Evolutionary conservation across 148 eudicot species (phyloP), one percentile per base, ranked within the genome.

Genomic region (Vaccinium vitisidaea): DNA sequence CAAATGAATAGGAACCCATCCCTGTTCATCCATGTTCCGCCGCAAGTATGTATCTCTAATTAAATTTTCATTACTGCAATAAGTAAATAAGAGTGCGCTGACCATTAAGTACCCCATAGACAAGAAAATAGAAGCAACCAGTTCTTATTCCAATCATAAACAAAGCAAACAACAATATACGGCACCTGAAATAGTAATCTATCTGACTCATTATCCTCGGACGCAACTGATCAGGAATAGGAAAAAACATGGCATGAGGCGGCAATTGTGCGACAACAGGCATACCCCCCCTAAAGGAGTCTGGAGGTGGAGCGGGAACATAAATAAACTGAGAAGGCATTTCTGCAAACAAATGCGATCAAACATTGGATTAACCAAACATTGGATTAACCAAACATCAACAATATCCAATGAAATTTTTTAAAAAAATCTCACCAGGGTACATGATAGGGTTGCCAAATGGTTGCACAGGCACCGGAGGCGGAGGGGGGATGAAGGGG

Each of bases 171-270:
- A 54, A 13, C 55, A 65, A 25, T 6, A 76, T 18, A 56, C 74
- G 32, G 77, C 87, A 94, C 98, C 99, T 96, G 90, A 96, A 96
- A 87, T 96, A 96, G 70, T 94, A 96, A 65, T 96, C 92, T 58
- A 96, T 92, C 86, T 96, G 99, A 63, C 67, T 93, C 83, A 92
- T 79, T 83, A 96, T 91, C 83, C 85, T 92, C 70, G 84, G 58
- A 79, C 82, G 84, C 88, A 94, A 85, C 80, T 90, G 91, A 89
- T 93, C 98, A 4, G 69, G 87, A 8, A 85, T 65, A 32, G 96
- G 63, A 85, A 67, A 85, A 85, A 55, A 88, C 87, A 89, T 53
- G 14, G 84, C 75, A 82, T 79, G 85, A 15, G 85, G 90, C 6
- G 94, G 86, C 71, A 91, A 81, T 73, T 91, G 91, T 58, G 91